Base-by-base conservation (phyloP, 2,329 filamentous ascomycete species). In the Rhinocladiella similis region DNA sequence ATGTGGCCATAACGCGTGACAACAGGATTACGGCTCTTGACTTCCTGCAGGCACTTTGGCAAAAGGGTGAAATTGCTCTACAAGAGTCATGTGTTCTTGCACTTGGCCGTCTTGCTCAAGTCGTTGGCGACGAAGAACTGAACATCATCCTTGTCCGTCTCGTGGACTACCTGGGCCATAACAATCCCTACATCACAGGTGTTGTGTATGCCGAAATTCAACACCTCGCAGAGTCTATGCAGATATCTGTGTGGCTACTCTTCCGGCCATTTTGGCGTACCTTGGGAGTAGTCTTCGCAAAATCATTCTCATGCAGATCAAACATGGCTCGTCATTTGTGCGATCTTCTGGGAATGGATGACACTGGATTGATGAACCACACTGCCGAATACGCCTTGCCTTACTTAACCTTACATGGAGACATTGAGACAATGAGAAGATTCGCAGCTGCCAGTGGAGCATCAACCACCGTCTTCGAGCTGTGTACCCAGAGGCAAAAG, bases 261-360 rank as follows among this genome's bases (percentile, higher is more conserved):
- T 87, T 97, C 54, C 85, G 87, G 53, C 91, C 93, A 0, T 97
- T 91, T 70, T 97, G 93, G 92, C 84, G 85, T 63, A 93, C 83
- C 27, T 79, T 99, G 43, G 92, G 91, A 0, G 88, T 93, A 57
- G 83, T 87, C 48, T 86, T 90, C 1, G 87, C 94, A 25, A 93
- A 91, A 69, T 90, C 96, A 65, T 81, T 97, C 59, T 80, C 87
- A 19, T 80, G 83, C 47, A 84, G 88, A 46, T 93, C 94, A n/a
- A 90, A 94, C 65, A 88, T 92, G 67, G 87, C 86, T 46, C 85
- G 89, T 53, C 81, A 88, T 43, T 80, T 97, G 47, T 90, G 91
- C 20, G 91, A 96, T 62, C 74, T 97, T 27, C 79, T 97, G 36
- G 59, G 61, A 10, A 87, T 91, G 67, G 87, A 84, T 38, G 82